Base-by-base conservation (phyloP, 1,284 basidiomycete species). In the Fistulina hepatica region DNA sequence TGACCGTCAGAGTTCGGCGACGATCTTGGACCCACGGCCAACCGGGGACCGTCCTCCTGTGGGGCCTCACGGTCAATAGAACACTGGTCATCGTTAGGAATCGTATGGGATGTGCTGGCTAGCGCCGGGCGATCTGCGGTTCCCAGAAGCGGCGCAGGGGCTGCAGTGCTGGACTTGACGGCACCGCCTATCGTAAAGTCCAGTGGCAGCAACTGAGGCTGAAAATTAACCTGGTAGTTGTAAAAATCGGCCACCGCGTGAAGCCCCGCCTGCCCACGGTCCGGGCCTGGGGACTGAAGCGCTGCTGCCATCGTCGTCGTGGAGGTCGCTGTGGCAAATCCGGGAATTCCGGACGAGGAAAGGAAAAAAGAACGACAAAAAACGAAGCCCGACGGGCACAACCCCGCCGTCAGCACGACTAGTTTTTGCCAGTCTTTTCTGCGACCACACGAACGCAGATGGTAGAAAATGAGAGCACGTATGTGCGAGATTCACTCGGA, bases 221-320 rank as follows among this genome's bases (percentile, higher is more conserved):
- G 27, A 30, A 6, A 30, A 16, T 12, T 6, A 6, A 16, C n/a
- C 27, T 12, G 53, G 24, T 42, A 36, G 37, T 44, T 45, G 44
- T 48, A 52, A 37, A 51, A 44, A 40, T 52, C 51, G 40, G 45
- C 21, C 36, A 37, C 41, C 60, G 47, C 27, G 10, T 16, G 27
- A 30, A 16, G 27, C n/a, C n/a, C 46, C 20, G 55, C 32, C 43
- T 52, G 52, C 25, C 56, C 42, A 40, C 52, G 57, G 23, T 28
- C 52, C 37, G 27, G 27, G 46, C 61, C 57, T 37, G 61, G 47
- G 34, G 61, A 54, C 43, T 66, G 69, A 42, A 73, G 59, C 40
- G 71, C 58, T 35, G 69, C 59, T 44, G 73, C 62, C 72, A 74
- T 73, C 48, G 41, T 37, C 17, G 10, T 17, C 22, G 28, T 33